These are phyloP conservation scores for Chalciporus chontae DNA, from an alignment of 768 basidiomycete genomes.

Conservation along the genomic window DNA sequence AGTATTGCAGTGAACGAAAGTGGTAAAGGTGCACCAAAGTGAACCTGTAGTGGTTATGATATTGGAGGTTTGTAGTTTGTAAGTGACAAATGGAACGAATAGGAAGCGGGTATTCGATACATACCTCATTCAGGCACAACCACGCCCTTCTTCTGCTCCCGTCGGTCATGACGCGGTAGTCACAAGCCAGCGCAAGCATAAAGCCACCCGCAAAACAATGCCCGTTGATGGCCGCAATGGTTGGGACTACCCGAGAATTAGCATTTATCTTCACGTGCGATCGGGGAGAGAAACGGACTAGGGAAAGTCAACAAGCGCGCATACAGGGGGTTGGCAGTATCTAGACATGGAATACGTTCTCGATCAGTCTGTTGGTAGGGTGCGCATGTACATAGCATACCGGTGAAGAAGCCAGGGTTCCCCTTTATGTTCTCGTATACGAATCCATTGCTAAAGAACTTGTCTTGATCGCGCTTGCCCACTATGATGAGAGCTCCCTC, in stretches of 20 bases:
- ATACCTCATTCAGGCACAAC: slow-evolving; percentile 91
- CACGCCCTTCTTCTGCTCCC: slow-evolving; percentile 75
- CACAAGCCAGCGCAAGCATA: slow-evolving; percentile 76
- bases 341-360: slow-evolving; percentile 34
- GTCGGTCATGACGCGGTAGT: slow-evolving; percentile 87
- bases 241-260: slow-evolving; percentile 53
- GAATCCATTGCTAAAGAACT: slow-evolving; percentile 88
- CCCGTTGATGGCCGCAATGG: slow-evolving; percentile 76
- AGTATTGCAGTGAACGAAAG: slow-evolving; percentile 64
- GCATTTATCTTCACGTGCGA: neutral
- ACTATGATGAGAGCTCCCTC: slow-evolving; percentile 75
- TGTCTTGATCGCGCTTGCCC: slow-evolving; percentile 71
- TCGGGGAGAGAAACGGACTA: slow-evolving; percentile 43
- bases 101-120: neutral
- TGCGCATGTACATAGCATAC: slow-evolving; percentile 43
- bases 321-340: slow-evolving; percentile 71
- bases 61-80: neutral
- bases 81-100: neutral
- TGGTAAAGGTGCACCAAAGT: slow-evolving; percentile 82
- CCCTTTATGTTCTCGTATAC: slow-evolving; percentile 51
- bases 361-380: neutral
- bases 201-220: slow-evolving; percentile 86
- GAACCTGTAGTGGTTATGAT: slow-evolving; percentile 43
- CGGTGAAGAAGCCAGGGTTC: slow-evolving; percentile 62
- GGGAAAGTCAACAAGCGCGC: slow-evolving; percentile 71